Evolutionary conservation across 305 asterid species (phyloP).

Genomic region (Petunia hybrid): DNA sequence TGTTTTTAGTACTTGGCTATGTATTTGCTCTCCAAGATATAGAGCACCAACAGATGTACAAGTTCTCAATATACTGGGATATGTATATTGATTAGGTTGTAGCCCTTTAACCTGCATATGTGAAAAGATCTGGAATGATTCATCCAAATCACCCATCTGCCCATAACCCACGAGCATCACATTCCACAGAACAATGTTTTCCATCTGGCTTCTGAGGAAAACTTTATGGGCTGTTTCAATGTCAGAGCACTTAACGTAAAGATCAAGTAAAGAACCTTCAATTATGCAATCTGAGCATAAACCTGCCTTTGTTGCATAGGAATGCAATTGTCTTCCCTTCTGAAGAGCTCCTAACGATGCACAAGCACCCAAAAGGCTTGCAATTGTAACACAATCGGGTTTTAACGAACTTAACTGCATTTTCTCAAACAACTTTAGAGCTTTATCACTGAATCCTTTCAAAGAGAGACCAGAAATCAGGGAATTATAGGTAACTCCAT

Average conservation of each 20-base stretch:
- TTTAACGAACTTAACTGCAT: slow-evolving; percentile 72
- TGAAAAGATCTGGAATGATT: slow-evolving; percentile 64
- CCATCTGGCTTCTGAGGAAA: slow-evolving; percentile 62
- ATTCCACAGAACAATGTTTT: slow-evolving; percentile 91
- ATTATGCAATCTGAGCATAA: slow-evolving; percentile 74
- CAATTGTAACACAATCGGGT: slow-evolving; percentile 85
- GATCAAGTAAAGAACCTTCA: slow-evolving; percentile 93
- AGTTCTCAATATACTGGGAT: slow-evolving; percentile 89
- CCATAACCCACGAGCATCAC: slow-evolving; percentile 98
- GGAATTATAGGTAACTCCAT: slow-evolving; percentile 78
- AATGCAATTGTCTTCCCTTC: slow-evolving; percentile 82
- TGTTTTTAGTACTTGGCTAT: slow-evolving; percentile 74
- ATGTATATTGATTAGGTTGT: slow-evolving; percentile 89
- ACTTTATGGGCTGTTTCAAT: slow-evolving; percentile 67
- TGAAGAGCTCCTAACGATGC: slow-evolving; percentile 65
- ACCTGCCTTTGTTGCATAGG: slow-evolving; percentile 81
- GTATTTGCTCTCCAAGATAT: slow-evolving; percentile 88
- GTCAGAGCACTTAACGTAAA: slow-evolving; percentile 86
- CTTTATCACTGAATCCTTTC: slow-evolving; percentile 65
- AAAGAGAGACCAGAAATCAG: slow-evolving; percentile 80
- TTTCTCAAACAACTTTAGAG: slow-evolving; percentile 67
- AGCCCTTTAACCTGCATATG: slow-evolving; percentile 67
- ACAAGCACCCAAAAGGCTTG: slow-evolving; percentile 72
- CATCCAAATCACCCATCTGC: slow-evolving; percentile 73
- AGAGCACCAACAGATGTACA: slow-evolving; percentile 80